Evolutionary conservation across 1,284 basidiomycete species (phyloP).

Genomic region (Sphagnurus paluster): DNA sequence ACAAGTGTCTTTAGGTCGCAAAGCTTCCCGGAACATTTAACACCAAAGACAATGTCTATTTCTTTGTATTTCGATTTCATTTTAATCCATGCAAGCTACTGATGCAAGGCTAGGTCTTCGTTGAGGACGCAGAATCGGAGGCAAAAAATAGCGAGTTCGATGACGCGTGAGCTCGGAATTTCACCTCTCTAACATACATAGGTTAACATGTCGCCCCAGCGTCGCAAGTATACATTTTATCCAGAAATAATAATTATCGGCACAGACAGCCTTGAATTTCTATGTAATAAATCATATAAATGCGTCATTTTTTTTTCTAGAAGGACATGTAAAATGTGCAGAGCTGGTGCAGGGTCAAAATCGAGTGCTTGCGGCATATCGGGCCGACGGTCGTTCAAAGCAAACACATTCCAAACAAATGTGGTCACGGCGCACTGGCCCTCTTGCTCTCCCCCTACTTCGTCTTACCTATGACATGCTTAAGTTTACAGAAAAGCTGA

Average conservation of each 20-base stretch:
- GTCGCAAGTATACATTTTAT: slow-evolving; percentile 14
- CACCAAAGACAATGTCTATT: slow-evolving; percentile 8
- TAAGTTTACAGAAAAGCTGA: slow-evolving; percentile 4
- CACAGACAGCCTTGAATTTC: too few relatives aligned
- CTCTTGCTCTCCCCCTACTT: too few relatives aligned
- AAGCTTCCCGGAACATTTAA: slow-evolving; percentile 8
- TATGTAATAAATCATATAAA: too few relatives aligned
- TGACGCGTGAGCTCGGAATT: slow-evolving; percentile 8
- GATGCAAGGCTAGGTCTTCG: slow-evolving; percentile 14
- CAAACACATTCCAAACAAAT: too few relatives aligned
- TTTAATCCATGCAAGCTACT: neutral
- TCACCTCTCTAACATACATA: neutral
- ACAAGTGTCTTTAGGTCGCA: slow-evolving; percentile 4
- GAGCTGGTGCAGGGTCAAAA: too few relatives aligned
- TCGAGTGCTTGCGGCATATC: too few relatives aligned
- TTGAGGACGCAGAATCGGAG: slow-evolving; percentile 10
- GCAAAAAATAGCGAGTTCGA: slow-evolving; percentile 10
- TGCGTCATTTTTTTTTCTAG: too few relatives aligned
- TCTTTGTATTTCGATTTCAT: slow-evolving; percentile 4
- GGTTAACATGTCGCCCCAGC: neutral
- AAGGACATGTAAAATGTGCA: too few relatives aligned
- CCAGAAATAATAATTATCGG: slow-evolving; percentile 5
- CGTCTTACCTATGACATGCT: slow-evolving; percentile 1
- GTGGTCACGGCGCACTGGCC: too few relatives aligned
- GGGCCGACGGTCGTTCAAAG: too few relatives aligned